Base-by-base conservation (phyloP, 2,329 filamentous ascomycete species). In the Aureobasidium sp. region DNA sequence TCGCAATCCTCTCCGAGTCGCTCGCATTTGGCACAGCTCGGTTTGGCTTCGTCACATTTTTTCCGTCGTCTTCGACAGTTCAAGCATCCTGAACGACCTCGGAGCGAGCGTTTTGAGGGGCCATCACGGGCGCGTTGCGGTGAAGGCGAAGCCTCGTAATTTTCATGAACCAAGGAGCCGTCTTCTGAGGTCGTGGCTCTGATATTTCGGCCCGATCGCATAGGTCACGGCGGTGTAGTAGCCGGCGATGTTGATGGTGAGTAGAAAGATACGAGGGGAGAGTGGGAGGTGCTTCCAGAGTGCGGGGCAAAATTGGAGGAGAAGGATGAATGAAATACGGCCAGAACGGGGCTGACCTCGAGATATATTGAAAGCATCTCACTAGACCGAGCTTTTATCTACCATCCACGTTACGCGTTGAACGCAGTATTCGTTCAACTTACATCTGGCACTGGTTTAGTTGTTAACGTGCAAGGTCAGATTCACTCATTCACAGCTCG, bases 21-120 rank as follows among this genome's bases (percentile, higher is more conserved):
- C 42, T 67, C 62, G 38, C 70, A 72, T 23, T 67, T 68, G 50
- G 68, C 66, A 50, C 70, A 71, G 23, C 62, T 68, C 8, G 70
- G 70, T 58, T 70, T 71, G 9, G 58, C 60, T 46, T 71, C 70
- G 45, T 70, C 69, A 50, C 69, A 71, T 62, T 72, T 71, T 57
- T 69, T 65, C 33, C 70, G 66, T 54, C 70, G 69, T 23, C 67
- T 63, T 23, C 70, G 66, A 61, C 69, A 72, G 46, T 70, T 72
- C 62, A 72, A 50, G 63, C 70, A 72, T 21, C 70, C 70, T 19
- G 68, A 71, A 43, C 70, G 64, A 15, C 69, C 70, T 17, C 69
- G 64, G 60, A 51, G 57, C 27, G 46, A 53, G 25, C 57, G 45
- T 21, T 33, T 51, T 6, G 46, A 42, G 9, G 46, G 50, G 15